Base-by-base conservation (phyloP, 1,139 yeast genomes). In the Yarrowia galli region DNA sequence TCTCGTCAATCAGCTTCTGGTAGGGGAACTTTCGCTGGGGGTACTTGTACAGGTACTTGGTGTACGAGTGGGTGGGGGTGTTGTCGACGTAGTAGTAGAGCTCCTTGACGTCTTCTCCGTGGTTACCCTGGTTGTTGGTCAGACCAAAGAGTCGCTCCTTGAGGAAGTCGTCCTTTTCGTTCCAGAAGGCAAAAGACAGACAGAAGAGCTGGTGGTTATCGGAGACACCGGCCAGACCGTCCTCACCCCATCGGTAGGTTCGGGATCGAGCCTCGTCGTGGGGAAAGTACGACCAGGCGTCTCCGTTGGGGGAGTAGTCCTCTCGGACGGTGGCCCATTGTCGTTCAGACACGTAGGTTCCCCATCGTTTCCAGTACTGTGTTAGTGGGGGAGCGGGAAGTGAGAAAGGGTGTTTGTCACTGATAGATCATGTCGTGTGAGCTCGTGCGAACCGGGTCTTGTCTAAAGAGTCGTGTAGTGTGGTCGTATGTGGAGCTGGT, bases 171-270 rank as follows among this genome's bases (percentile, higher is more conserved):
- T 93, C 98, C 74, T 91, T 83, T 70, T 90, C 97, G 79, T 93
- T 93, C 98, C 98, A 93, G 71, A 93, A 82, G 0, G 93, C 97
- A 81, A 92, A 83, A 45, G 92, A 85, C 72, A 91, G 79, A 76
- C 96, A 89, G 67, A 91, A 81, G 74, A 85, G 79, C 76, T 91
- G 97, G 74, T 91, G 93, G 72, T 91, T 87, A 76, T 93, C 98
- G 69, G 91, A 85, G 23, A 92, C 90, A 67, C 98, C 98, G 12
- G 96, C 97, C 73, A 93, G 82, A 4, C 98, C 98, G 76, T 93
- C 98, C 78, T 93, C 98, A 64, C 97, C 97, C 98, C 98, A 93
- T 67, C 98, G 83, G 76, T 91, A 93, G 20, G 91, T 87, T 75
- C 98, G 83, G 35, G 96, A 86, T 71, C 87, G 84, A 4, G 97